These are phyloP conservation scores for Penicillium sp. DNA, from an alignment of 2,329 filamentous ascomycete species.

Conservation along the genomic window DNA sequence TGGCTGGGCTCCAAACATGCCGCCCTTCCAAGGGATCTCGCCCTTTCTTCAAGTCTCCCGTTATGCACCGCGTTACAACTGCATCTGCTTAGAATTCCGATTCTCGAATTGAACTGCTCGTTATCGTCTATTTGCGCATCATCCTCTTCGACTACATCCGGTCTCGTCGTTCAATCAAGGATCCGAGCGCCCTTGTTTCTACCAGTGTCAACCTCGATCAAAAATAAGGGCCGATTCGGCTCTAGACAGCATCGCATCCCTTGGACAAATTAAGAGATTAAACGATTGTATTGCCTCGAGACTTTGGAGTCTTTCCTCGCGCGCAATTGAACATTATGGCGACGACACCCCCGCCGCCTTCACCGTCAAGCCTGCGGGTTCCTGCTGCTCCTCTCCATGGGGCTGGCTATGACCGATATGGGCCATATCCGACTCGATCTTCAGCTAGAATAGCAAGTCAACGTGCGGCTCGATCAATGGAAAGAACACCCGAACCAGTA, in stretches of 20 bases:
- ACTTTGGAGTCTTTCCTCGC: not conserved
- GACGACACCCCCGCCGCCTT: conserved; percentile 47
- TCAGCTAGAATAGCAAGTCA: conserved; percentile 44
- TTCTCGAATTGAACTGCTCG: not conserved
- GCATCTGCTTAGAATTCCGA: conserved; percentile 1
- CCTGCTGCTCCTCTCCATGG: conserved; percentile 51
- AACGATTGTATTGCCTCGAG: not conserved
- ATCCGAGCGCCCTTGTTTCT: conserved; percentile 17
- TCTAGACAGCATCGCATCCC: not conserved
- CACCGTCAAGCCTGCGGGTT: conserved; percentile 37
- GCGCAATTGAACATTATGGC: conserved; percentile 37
- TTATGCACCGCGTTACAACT: conserved; percentile 10
- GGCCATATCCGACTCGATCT: conserved; percentile 42
- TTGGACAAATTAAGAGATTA: not conserved
- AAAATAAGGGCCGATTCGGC: not conserved
- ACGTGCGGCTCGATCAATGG: conserved; percentile 27
- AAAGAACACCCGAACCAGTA: conserved; percentile 35
- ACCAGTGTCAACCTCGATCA: conserved; percentile 5
- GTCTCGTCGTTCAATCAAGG: not conserved
- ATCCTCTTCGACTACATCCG: not conserved
- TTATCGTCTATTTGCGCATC: not conserved
- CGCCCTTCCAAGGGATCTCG: conserved; percentile 19
- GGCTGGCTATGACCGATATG: conserved; percentile 45
- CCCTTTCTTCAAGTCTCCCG: conserved; percentile 18
- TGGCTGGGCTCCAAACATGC: conserved; percentile 26